Evolutionary conservation across 192 early-diverging fungal species (phyloP), one percentile per base, ranked within the genome.

Genomic region (Coemansia sp.): DNA sequence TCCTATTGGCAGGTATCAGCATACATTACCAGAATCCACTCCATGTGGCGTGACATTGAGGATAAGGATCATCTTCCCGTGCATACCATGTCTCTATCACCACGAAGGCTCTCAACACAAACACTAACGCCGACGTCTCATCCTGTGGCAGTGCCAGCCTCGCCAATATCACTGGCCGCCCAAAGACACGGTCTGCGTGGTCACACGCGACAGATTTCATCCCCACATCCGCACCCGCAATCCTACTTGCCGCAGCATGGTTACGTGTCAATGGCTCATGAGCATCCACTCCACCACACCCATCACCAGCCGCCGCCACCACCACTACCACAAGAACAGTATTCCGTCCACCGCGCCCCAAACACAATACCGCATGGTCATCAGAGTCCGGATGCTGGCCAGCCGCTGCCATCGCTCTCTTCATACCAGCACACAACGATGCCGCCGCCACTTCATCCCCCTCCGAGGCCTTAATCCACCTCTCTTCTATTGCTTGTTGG

Each of bases 1-100:
- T 60, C 70, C 18, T 78, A 73, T 49, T 78, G 76, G 76, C 62
- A 70, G 26, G 76, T 78, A 12, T 65, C 70, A 22, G 56, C 55
- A 3, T 67, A 69, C 32, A 31, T 69, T 16, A 19, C 66, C 54
- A 68, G 58, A 47, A 67, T 78, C 48, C 76, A 71, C 54, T 22
- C 25, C 5, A 58, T 71, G 59, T 73, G 70, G 76, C 62, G 63
- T 7, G 70, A 73, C 7, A 59, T 63, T 18, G 76, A 78, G 49
- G 67, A 70, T 24, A 32, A 44, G 31, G 69, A 78, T 16, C 23
- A 72, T 31, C 50, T 59, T 2, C 49, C 30, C 5, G 56, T 44
- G 7, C 64, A 27, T 48, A 26, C 30, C 55, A 58, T 51, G 44
- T 60, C 49, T 6, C 44, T 41, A 52, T 58, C 65, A 19, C 65